These are phyloP conservation scores for Blastocladiella britannica DNA, from an alignment of 192 early-diverging fungal genomes.

Conservation along the genomic window DNA sequence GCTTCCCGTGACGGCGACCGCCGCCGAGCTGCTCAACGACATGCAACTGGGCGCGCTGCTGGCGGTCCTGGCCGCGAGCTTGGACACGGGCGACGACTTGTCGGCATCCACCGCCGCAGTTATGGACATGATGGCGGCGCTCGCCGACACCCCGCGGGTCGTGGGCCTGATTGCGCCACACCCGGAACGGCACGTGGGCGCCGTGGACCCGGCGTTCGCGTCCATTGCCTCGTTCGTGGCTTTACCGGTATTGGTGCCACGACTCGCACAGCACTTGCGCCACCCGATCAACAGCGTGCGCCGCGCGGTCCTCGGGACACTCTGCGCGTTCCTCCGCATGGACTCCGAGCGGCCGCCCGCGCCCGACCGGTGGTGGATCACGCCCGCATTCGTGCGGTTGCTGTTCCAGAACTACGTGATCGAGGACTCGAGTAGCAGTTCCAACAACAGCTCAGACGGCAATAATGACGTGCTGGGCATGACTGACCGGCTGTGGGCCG, in stretches of 20 bases:
- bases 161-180: constrained; percentile 24
- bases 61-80: constrained; percentile 61
- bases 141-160: constrained; percentile 40
- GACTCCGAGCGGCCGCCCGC: constrained; percentile 21
- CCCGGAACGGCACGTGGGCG: background rate
- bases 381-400: constrained; percentile 37
- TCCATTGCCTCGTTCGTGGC: background rate
- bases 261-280: constrained; percentile 83
- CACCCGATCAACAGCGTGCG: constrained; percentile 76
- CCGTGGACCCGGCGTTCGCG: too few species aligned
- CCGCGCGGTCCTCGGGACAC: constrained; percentile 53
- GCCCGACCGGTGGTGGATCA: constrained; percentile 33
- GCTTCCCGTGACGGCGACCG: constrained; percentile 59
- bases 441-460: too few species aligned
- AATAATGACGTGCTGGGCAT: constrained; percentile 28
- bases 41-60: constrained; percentile 53
- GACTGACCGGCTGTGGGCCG: constrained; percentile 46
- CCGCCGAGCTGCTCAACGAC: constrained; percentile 45
- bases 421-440: too few species aligned
- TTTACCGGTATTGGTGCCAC: constrained; percentile 43
- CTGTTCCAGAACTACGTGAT: constrained; percentile 84
- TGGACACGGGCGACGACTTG: constrained; percentile 79
- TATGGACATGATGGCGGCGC: constrained; percentile 73
- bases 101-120: constrained; percentile 76
- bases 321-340: constrained; percentile 46